Base-by-base conservation (phyloP, 805 yeast genomes). In the Torulaspora gathmanii region DNA sequence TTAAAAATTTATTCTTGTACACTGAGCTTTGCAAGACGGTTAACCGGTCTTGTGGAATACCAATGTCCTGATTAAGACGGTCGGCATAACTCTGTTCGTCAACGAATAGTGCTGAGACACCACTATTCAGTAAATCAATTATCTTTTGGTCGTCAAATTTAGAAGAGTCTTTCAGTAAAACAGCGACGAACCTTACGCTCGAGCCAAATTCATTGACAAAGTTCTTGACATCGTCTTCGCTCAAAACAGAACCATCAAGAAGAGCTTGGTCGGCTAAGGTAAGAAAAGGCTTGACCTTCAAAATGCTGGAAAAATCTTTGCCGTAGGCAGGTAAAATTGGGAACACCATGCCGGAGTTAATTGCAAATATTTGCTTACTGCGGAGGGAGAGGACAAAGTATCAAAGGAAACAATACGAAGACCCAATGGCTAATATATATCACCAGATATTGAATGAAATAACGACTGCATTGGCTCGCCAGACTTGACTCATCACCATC, bases 121-220 rank as follows among this genome's bases (percentile, higher is more conserved):
- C 93, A 40, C 69, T 70, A 57, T 86, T 84, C 46, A 86, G 70
- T 30, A 83, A 58, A 7, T 69, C 74, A 31, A 81, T 68, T 15
- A 71, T 62, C 46, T 81, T 83, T 33, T 71, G 69, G 22, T 68
- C 62, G 28, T 45, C 40, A 22, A 69, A 63, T 5, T 46, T 46
- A 3, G 44, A 38, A 16, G 59, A 47, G 22, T 49, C 47, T 20
- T 53, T 51, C 37, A 61, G 15, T 29, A 61, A 49, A 22, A 65
- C 64, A 10, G 68, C 60, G 12, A 59, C 58, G 16, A 57, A 47
- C 35, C 50, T 52, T 30, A 58, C 54, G 13, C 45, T 43, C 9
- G 49, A 40, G 29, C 52, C 42, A 19, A 37, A 35, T 15, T 39
- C 30, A 13, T 57, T 37, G 8, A 53, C 53, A 34, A 55, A 45